These are phyloP conservation scores for Linderniella brevidens DNA, from an alignment of 257 asterid genomes.

Conservation along the genomic window DNA sequence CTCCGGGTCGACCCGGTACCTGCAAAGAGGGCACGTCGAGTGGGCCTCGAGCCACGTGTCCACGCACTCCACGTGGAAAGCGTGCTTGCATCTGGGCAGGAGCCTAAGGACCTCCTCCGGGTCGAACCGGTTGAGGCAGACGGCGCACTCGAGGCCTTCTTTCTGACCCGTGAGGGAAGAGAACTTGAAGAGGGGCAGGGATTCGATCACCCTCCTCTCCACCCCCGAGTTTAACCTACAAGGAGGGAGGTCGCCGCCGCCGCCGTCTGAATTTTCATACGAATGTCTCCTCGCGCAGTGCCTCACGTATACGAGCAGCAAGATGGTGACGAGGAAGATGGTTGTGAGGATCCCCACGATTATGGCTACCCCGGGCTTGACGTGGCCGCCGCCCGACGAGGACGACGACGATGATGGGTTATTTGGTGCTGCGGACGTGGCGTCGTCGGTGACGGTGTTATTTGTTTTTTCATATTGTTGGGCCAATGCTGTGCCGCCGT, in stretches of 20 bases:
- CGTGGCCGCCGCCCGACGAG: background rate
- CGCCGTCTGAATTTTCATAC: background rate
- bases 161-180: conserved; percentile 58
- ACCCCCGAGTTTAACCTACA: conserved; percentile 42
- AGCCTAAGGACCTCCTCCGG: conserved; percentile 38
- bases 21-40: conserved; percentile 84
- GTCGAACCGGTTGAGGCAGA: conserved; percentile 52
- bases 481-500: too few relatives aligned
- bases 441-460: background rate
- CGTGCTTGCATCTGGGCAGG: conserved; percentile 76
- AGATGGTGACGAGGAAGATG: background rate
- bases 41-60: conserved; percentile 88
- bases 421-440: background rate
- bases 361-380: background rate
- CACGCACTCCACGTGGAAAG: conserved; percentile 78
- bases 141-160: conserved; percentile 75
- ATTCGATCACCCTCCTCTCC: conserved; percentile 31
- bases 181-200: conserved; percentile 60
- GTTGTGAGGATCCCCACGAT: background rate
- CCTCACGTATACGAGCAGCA: background rate
- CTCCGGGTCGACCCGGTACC: conserved; percentile 71
- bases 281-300: background rate
- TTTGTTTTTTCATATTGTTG: too few relatives aligned
- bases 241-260: conserved; percentile 9
- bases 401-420: background rate